Evolutionary conservation across 495 filamentous ascomycete species (phyloP).

Genomic region (Aspergillus incahuasiensis): DNA sequence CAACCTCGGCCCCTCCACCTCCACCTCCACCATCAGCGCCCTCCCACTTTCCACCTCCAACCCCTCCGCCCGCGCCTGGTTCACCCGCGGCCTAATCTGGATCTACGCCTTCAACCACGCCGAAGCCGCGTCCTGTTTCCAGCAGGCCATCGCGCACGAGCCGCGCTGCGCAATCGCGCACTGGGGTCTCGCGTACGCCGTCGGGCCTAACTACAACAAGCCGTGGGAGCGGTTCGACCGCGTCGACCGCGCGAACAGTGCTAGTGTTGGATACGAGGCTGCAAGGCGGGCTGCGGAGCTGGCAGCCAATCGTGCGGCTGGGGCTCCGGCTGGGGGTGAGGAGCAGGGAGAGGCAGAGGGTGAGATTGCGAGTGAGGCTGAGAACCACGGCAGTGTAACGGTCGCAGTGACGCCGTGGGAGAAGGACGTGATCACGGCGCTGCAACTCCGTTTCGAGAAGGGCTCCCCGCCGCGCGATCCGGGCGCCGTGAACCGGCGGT

Average conservation of each 20-base stretch:
- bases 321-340: neutral
- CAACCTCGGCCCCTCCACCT: constrained; percentile 50
- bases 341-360: no score
- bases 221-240: constrained; percentile 63
- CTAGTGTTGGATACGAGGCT: constrained; percentile 41
- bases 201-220: constrained; percentile 73
- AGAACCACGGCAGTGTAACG: no score
- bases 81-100: constrained; percentile 26
- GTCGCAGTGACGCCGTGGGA: constrained; percentile 31
- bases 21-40: constrained; percentile 40
- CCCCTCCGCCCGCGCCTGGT: constrained; percentile 23
- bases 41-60: no score
- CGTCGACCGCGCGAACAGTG: constrained; percentile 42
- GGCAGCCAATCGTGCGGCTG: neutral
- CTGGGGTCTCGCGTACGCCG: constrained; percentile 61
- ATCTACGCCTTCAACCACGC: constrained; percentile 29
- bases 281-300: constrained; percentile 35
- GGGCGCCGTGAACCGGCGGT: constrained; percentile 50
- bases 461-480: constrained; percentile 32
- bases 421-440: constrained; percentile 51
- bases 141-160: constrained; percentile 48
- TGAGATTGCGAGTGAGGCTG: no score
- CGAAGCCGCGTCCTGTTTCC: constrained; percentile 18
- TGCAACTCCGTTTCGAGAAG: constrained; percentile 51
- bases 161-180: constrained; percentile 56